phyloP scores from a whole-genome alignment of 148 eudicot genomes.

The Rhododendron molle region DNA sequence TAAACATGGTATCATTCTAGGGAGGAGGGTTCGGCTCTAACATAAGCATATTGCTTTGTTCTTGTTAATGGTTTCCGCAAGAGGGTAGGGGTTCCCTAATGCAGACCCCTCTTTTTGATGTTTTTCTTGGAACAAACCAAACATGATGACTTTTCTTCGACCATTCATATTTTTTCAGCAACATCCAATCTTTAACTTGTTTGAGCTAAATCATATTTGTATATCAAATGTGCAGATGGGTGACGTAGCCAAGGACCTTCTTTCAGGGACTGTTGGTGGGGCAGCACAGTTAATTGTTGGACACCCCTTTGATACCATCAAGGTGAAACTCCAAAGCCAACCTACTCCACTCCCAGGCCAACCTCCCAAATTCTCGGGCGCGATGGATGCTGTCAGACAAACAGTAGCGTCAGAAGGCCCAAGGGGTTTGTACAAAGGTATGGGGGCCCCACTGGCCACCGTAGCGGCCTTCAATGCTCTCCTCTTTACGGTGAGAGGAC shows the following conservation, averaged over 20 bases:
- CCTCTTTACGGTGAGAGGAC: constrained; percentile 85
- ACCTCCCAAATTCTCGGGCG: constrained; percentile 70
- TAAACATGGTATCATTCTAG: background rate
- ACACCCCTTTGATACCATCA: constrained; percentile 97
- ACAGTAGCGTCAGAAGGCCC: constrained; percentile 92
- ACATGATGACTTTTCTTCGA: background rate
- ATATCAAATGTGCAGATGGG: constrained; percentile 55
- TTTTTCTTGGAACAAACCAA: background rate
- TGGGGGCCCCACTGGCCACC: constrained; percentile 99
- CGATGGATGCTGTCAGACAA: constrained; percentile 83
- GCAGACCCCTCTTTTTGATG: background rate
- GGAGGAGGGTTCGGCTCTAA: background rate
- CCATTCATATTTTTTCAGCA: background rate
- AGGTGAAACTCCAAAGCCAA: constrained; percentile 98
- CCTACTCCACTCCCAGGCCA: constrained; percentile 86
- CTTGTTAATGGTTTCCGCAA: background rate
- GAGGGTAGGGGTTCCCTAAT: background rate
- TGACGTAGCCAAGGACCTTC: constrained; percentile 87
- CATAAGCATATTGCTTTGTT: background rate
- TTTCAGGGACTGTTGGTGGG: constrained; percentile 92
- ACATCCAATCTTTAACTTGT: too few species aligned
- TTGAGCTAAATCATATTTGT: background rate
- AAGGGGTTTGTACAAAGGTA: constrained; percentile 82
- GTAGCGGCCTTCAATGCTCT: constrained; percentile 92
- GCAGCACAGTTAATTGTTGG: constrained; percentile 86